Conservation (phyloP, 2,329 filamentous ascomycete species). For the Epicoccum sorghinum region DNA sequence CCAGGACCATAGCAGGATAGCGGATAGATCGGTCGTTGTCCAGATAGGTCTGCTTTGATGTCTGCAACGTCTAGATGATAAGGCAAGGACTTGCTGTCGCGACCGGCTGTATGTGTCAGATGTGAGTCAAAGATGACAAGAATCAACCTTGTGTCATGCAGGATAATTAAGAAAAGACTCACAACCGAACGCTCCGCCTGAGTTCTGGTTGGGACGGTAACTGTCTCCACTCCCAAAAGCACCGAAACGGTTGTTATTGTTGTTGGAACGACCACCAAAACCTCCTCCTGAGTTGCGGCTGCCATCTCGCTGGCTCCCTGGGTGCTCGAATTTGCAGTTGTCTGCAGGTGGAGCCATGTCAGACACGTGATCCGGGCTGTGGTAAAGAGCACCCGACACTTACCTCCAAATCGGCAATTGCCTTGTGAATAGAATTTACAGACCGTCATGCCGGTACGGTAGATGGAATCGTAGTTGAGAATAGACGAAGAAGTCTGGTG, state of each 20-base stretch:
- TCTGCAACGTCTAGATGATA: conserved; percentile 38
- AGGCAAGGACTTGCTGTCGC: conserved; percentile 27
- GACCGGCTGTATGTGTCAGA: conserved; percentile 17
- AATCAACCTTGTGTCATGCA: not conserved
- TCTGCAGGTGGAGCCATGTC: conserved; percentile 54
- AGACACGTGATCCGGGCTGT: conserved; percentile 7
- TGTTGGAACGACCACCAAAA: conserved; percentile 33
- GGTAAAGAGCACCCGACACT: conserved; percentile 19
- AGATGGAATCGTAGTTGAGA: conserved; percentile 1
- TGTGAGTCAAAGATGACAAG: not conserved
- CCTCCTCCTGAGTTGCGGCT: conserved; percentile 32
- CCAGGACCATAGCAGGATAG: conserved; percentile 86
- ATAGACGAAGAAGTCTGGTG: not conserved
- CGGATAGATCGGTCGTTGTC: conserved; percentile 80
- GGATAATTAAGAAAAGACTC: conserved; percentile 21
- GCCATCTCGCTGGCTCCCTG: conserved; percentile 47
- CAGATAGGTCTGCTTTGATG: conserved; percentile 64
- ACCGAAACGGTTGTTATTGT: conserved; percentile 60
- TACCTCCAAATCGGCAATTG: conserved; percentile 69
- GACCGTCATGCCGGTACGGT: conserved; percentile 48
- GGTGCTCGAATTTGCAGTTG: conserved; percentile 66
- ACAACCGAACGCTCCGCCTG: conserved; percentile 49
- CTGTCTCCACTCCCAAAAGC: conserved; percentile 49
- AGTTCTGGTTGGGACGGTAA: conserved; percentile 37
- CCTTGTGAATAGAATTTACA: conserved; percentile 71